Evolutionary conservation across 805 yeast species (phyloP).

Genomic region (Saturnispora dispora): DNA sequence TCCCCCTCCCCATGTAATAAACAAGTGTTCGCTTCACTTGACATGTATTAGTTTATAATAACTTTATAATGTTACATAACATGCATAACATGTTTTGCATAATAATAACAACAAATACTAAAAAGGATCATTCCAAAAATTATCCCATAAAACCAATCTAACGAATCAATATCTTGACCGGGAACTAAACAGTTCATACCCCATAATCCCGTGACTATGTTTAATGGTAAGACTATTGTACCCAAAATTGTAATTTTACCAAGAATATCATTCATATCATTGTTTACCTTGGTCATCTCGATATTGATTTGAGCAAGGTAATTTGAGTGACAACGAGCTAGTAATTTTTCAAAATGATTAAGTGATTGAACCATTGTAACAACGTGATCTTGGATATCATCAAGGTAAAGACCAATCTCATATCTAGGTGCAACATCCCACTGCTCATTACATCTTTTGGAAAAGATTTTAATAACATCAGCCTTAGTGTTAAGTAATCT

Average conservation of each 20-base stretch:
- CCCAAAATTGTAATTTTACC: slow-evolving; percentile 91
- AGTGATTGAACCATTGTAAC: slow-evolving; percentile 94
- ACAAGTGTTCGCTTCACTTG: neutral
- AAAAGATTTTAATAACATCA: slow-evolving; percentile 93
- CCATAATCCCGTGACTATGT: slow-evolving; percentile 94
- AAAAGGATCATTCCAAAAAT: slow-evolving; percentile 36
- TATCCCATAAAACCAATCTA: slow-evolving; percentile 59
- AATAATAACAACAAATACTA: slow-evolving; percentile 39
- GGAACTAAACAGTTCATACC: slow-evolving; percentile 98
- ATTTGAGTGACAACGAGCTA: slow-evolving; percentile 93
- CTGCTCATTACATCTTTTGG: slow-evolving; percentile 81
- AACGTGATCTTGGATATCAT: slow-evolving; percentile 96
- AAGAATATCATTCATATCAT: slow-evolving; percentile 92
- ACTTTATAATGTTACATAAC: slow-evolving; percentile 5
- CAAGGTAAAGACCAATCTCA: slow-evolving; percentile 89
- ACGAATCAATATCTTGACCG: slow-evolving; percentile 63
- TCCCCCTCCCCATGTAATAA: neutral
- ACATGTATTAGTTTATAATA: neutral
- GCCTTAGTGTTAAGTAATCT: slow-evolving; percentile 86
- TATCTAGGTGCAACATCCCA: slow-evolving; percentile 72
- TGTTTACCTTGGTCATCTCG: slow-evolving; percentile 94
- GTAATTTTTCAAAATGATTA: slow-evolving; percentile 87
- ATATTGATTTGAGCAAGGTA: slow-evolving; percentile 94
- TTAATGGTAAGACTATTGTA: slow-evolving; percentile 90
- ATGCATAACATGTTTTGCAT: slow-evolving; percentile 36